These are phyloP conservation scores for Chlamydomonas incerta DNA, from an alignment of 139 green algal genomes.

Conservation along the genomic window DNA sequence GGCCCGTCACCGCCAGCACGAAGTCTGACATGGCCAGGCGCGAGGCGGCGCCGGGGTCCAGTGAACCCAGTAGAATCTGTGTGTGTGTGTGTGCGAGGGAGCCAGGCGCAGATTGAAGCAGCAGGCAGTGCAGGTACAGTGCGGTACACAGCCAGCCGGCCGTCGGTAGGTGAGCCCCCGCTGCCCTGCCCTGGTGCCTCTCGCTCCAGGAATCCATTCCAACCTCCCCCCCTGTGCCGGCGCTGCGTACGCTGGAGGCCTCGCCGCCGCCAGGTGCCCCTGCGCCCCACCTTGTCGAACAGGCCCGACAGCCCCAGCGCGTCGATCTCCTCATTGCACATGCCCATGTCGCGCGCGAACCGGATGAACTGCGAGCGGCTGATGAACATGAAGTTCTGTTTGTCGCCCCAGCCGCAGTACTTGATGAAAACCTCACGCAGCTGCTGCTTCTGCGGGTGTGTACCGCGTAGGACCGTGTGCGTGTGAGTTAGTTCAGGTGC, in stretches of 20 bases:
- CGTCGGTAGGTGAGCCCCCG: too few species aligned
- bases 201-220: too few species aligned
- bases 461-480: too few species aligned
- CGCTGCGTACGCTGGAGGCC: too few species aligned
- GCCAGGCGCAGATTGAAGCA: too few species aligned
- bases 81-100: too few species aligned
- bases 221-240: too few species aligned
- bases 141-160: too few species aligned
- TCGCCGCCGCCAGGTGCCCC: too few species aligned
- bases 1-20: constrained; percentile 22
- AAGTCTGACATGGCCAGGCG: constrained; percentile 34
- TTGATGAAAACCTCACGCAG: constrained; percentile 54
- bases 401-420: constrained; percentile 55
- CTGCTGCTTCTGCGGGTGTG: constrained; percentile 27
- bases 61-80: constrained; percentile 31
- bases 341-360: constrained; percentile 48
- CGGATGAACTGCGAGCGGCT: constrained; percentile 53
- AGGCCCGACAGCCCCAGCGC: constrained; percentile 26
- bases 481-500: too few species aligned
- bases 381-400: constrained; percentile 57
- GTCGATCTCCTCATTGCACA: constrained; percentile 45
- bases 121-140: too few species aligned
- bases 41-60: constrained; percentile 33
- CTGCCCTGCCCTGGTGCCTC: too few species aligned
- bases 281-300: constrained; percentile 49